phyloP scores from a whole-genome alignment of 1,284 basidiomycete species.

The Cutaneotrichosporon spelunceum region DNA sequence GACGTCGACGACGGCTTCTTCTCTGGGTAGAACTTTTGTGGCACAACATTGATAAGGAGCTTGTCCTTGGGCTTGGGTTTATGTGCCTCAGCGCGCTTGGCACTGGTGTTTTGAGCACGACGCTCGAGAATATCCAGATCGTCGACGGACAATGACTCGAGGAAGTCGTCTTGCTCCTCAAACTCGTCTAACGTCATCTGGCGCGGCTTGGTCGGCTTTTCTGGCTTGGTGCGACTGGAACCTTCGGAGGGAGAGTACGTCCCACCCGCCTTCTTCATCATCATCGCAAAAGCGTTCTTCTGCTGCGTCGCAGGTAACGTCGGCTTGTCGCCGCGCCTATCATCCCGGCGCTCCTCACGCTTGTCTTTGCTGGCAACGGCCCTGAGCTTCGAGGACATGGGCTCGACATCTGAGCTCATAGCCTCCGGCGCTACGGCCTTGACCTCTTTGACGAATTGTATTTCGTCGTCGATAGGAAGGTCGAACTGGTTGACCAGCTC shows the following conservation, averaged over 20 bases:
- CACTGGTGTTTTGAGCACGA: constrained; percentile 29
- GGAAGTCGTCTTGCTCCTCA: constrained; percentile 39
- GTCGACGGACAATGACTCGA: constrained; percentile 35
- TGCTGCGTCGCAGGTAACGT: constrained; percentile 11
- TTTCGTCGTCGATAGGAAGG: constrained; percentile 42
- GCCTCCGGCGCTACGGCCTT: constrained; percentile 5
- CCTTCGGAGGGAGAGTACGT: constrained; percentile 14
- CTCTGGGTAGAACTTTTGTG: constrained; percentile 20
- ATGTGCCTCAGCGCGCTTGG: constrained; percentile 5
- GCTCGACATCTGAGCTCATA: neutral
- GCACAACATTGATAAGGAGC: constrained; percentile 42
- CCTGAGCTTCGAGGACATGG: constrained; percentile 6
- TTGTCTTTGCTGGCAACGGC: neutral
- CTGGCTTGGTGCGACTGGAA: neutral
- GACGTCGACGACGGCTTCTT: constrained; percentile 24
- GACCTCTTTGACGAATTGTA: constrained; percentile 33
- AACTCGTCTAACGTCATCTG: constrained; percentile 34
- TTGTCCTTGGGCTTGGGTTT: constrained; percentile 24
- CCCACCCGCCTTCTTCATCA: constrained; percentile 45
- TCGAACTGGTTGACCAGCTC: constrained; percentile 46
- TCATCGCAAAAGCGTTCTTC: constrained; percentile 48
- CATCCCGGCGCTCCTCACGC: neutral
- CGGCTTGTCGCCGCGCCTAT: constrained; percentile 9
- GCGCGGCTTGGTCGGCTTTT: constrained; percentile 18
- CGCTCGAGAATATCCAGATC: constrained; percentile 47